Conservation (phyloP, 1,284 basidiomycete genomes). For the Ustilago trichophora region DNA sequence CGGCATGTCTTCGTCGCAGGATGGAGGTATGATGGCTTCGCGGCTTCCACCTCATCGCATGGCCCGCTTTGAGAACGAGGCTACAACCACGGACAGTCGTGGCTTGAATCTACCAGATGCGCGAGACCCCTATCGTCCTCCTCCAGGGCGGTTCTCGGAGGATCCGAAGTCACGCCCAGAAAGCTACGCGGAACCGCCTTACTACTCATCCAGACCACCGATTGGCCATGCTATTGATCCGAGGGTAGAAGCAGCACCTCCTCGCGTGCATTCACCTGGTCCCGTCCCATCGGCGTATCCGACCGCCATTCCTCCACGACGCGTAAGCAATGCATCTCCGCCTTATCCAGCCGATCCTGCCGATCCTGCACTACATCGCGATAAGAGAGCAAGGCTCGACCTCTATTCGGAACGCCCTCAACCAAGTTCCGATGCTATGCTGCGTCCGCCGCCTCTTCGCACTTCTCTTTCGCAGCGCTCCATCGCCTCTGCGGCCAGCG, state of each 20-base stretch:
- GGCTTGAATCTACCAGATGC: neutral
- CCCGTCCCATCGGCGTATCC: slow-evolving; percentile 3
- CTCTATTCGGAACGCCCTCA: slow-evolving; percentile 22
- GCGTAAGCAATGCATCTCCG: slow-evolving; percentile 24
- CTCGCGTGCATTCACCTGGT: slow-evolving; percentile 22
- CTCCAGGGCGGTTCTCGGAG: slow-evolving; percentile 5
- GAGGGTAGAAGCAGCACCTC: slow-evolving; percentile 5
- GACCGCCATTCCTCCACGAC: slow-evolving; percentile 8
- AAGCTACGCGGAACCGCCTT: slow-evolving; percentile 20
- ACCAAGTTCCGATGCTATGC: slow-evolving; percentile 4
- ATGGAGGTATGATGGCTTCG: slow-evolving; percentile 2
- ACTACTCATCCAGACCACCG: slow-evolving; percentile 2
- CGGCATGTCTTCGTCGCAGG: neutral
- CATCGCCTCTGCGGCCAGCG: slow-evolving; percentile 6
- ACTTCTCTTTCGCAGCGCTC: slow-evolving; percentile 24
- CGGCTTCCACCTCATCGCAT: slow-evolving; percentile 12
- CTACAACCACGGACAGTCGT: slow-evolving; percentile 4
- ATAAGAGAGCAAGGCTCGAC: slow-evolving; percentile 36
- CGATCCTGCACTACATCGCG: slow-evolving; percentile 22
- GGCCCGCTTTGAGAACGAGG: slow-evolving; percentile 1
- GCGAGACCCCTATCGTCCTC: slow-evolving; percentile 19
- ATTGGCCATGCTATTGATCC: slow-evolving; percentile 7
- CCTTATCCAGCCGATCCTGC: slow-evolving; percentile 5
- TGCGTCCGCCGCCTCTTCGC: slow-evolving; percentile 20
- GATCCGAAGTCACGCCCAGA: slow-evolving; percentile 12